phyloP scores from a whole-genome alignment of 352 stramenopile species.

The Globisporangium okanoganense region DNA sequence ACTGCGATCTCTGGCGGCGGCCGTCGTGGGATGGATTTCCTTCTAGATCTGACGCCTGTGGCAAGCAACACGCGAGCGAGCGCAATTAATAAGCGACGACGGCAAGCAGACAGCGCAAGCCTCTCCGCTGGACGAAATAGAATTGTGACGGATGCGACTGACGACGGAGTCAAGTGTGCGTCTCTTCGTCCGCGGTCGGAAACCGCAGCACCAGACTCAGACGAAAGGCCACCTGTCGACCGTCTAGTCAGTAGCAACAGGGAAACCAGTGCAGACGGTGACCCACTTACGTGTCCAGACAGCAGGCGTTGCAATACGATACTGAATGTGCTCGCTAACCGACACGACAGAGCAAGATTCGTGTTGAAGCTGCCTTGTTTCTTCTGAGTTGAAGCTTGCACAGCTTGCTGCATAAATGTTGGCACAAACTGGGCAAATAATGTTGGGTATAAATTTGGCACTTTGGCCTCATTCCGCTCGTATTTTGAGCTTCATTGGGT shows the following conservation, averaged over 20 bases:
- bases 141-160: neutral
- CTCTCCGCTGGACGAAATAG: neutral
- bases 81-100: neutral
- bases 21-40: neutral
- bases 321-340: too few relatives aligned
- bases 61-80: neutral
- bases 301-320: too few relatives aligned
- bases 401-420: too few relatives aligned
- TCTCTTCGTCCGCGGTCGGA: neutral
- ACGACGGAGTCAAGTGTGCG: neutral
- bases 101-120: neutral
- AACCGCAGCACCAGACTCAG: neutral
- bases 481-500: too few relatives aligned
- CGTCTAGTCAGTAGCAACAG: neutral
- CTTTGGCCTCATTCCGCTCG: too few relatives aligned
- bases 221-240: neutral
- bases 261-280: neutral
- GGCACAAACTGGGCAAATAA: too few relatives aligned
- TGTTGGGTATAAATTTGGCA: too few relatives aligned
- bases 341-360: too few relatives aligned
- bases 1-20: neutral
- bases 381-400: too few relatives aligned
- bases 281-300: too few relatives aligned
- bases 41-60: slow-evolving; percentile 2
- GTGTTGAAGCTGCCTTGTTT: too few relatives aligned